Conservation (phyloP, 2,329 filamentous ascomycete species). For the Fusarium pininemorale region DNA sequence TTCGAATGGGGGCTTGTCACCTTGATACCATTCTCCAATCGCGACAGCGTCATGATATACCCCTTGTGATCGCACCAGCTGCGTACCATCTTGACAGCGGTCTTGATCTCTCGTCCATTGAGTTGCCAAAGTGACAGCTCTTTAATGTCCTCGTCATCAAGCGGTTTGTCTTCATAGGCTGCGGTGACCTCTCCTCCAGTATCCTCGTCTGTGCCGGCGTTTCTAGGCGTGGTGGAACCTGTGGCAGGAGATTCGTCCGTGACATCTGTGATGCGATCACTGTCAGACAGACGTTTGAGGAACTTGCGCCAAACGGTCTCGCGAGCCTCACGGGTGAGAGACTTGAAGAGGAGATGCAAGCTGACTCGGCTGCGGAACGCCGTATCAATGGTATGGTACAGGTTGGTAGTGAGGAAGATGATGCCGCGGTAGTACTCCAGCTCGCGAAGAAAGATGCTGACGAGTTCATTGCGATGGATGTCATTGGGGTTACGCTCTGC, state of each 20-base stretch:
- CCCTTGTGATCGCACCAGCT: conserved; percentile 57
- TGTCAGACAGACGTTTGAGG: conserved; percentile 47
- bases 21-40: conserved; percentile 56
- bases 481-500: conserved; percentile 56
- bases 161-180: conserved; percentile 7
- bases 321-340: conserved; percentile 51
- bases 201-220: not conserved
- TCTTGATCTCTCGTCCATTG: conserved; percentile 60
- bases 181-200: not conserved
- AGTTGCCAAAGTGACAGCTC: conserved; percentile 53
- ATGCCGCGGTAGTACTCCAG: conserved; percentile 57
- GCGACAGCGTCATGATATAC: conserved; percentile 52
- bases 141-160: conserved; percentile 49
- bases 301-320: conserved; percentile 58
- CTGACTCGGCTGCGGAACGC: conserved; percentile 58
- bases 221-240: conserved; percentile 4
- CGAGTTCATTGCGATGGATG: conserved; percentile 59
- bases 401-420: conserved; percentile 57
- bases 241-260: conserved; percentile 1
- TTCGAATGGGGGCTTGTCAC: conserved; percentile 55
- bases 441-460: conserved; percentile 58
- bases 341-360: conserved; percentile 56
- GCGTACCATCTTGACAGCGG: conserved; percentile 56
- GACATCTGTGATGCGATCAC: not conserved
- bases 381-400: conserved; percentile 54